Base-by-base conservation (phyloP, 176 grass and related monocot genomes). In the Musa acuminata region DNA sequence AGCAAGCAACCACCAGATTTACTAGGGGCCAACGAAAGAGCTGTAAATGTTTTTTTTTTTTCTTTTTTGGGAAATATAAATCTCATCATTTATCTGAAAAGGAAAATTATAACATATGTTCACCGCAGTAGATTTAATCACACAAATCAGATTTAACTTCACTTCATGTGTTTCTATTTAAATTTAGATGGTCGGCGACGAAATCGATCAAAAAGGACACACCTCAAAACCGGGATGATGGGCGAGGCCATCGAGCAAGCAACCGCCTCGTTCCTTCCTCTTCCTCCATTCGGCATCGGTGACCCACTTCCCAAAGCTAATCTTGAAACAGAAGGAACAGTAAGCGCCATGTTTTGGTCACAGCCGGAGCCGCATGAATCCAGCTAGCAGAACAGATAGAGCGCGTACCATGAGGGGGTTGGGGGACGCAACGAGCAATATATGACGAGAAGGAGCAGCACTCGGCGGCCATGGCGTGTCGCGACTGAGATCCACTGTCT, bases 161-260 rank as follows among this genome's bases (percentile, higher is more conserved):
- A n/a, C n/a, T n/a, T n/a, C n/a, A n/a, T n/a, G n/a, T n/a, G n/a
- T n/a, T n/a, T n/a, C n/a, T n/a, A n/a, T n/a, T n/a, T n/a, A n/a
- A n/a, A n/a, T n/a, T n/a, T n/a, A n/a, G n/a, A n/a, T n/a, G n/a
- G n/a, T n/a, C n/a, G n/a, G n/a, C n/a, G n/a, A n/a, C n/a, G n/a
- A n/a, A n/a, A n/a, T n/a, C n/a, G n/a, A n/a, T n/a, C n/a, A n/a
- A n/a, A n/a, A n/a, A n/a, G n/a, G n/a, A n/a, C n/a, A n/a, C n/a
- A n/a, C 87, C 87, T 84, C 22, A 85, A 73, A 80, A 82, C 62
- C 12, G 85, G 88, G 43, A 71, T 52, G 53, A 80, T 10, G 0
- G 57, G 51, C 54, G 74, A 64, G 64, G 48, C 50, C 2, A 62
- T 79, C 53, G 82, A 66, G 72, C 74, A 65, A 24, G 67, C 71